phyloP scores from a whole-genome alignment of 1,284 basidiomycete genomes.

The Neonothopanus nambi region DNA sequence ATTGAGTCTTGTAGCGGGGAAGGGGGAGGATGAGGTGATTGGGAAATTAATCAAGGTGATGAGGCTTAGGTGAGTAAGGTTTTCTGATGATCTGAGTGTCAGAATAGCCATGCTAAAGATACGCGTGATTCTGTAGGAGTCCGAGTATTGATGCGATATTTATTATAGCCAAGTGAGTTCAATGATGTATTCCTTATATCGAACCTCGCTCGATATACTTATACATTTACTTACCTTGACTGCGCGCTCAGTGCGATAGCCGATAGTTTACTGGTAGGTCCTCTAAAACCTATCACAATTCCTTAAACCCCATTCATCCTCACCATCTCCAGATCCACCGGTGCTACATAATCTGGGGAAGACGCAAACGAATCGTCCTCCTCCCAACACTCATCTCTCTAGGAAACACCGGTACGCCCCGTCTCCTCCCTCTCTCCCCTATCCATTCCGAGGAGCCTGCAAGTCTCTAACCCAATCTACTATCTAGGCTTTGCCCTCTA shows the following conservation, averaged over 20 bases:
- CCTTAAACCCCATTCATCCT: not conserved
- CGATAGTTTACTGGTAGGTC: slow-evolving; percentile 2
- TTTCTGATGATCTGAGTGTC: not conserved
- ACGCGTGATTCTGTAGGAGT: too few species aligned
- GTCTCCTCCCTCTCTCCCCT: not conserved
- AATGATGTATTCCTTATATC: not conserved
- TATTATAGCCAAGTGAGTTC: not conserved
- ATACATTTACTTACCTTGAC: too few species aligned
- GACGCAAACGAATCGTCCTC: not conserved
- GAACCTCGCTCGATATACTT: not conserved
- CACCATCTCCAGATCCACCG: not conserved
- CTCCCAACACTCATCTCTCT: not conserved
- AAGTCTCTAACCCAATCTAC: not conserved
- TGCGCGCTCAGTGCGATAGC: not conserved
- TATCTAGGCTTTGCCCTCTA: not conserved
- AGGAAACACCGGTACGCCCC: not conserved
- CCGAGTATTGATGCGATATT: not conserved
- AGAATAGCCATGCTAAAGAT: too few species aligned
- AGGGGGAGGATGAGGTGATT: not conserved
- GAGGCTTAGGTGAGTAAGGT: too few species aligned
- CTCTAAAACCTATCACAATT: not conserved
- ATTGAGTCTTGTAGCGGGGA: not conserved
- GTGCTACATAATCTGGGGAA: slow-evolving; percentile 3
- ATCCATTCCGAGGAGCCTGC: not conserved
- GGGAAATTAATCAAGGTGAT: too few species aligned